Conservation (phyloP, 2,329 filamentous ascomycete species). For the Arthrinium puccinioides region DNA sequence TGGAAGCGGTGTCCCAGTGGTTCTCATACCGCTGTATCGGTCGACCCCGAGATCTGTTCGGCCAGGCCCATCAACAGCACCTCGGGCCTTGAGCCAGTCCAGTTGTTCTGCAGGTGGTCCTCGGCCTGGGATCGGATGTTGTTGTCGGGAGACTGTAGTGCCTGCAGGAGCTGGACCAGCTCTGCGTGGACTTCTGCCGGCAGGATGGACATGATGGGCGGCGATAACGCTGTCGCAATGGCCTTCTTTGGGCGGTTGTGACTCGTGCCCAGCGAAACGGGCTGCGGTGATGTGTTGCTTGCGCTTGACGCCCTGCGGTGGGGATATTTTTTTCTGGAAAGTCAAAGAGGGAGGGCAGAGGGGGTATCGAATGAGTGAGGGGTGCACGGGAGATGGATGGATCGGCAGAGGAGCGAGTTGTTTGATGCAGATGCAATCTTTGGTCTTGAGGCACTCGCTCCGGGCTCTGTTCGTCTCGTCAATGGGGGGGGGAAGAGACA, state of each 20-base stretch:
- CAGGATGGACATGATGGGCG: constrained; percentile 68
- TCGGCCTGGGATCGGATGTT: constrained; percentile 77
- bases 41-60: constrained; percentile 80
- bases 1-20: not conserved
- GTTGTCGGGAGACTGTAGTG: constrained; percentile 87
- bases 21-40: constrained; percentile 67
- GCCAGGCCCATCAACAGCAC: constrained; percentile 88
- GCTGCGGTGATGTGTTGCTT: too few species aligned
- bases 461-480: too few species aligned
- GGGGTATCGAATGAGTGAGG: too few species aligned
- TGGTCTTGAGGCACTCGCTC: too few species aligned
- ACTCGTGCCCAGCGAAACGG: too few species aligned
- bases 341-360: too few species aligned
- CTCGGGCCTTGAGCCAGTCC: constrained; percentile 75
- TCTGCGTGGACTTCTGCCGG: constrained; percentile 77
- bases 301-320: constrained; percentile 1
- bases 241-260: too few species aligned
- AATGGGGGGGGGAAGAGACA: too few species aligned
- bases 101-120: constrained; percentile 83
- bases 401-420: too few species aligned
- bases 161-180: constrained; percentile 79
- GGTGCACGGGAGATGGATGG: too few species aligned
- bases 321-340: constrained; percentile 2
- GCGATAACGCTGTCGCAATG: too few species aligned
- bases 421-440: too few species aligned